phyloP scores from a whole-genome alignment of 2,329 filamentous ascomycete genomes.

The Diaporthe velutina region DNA sequence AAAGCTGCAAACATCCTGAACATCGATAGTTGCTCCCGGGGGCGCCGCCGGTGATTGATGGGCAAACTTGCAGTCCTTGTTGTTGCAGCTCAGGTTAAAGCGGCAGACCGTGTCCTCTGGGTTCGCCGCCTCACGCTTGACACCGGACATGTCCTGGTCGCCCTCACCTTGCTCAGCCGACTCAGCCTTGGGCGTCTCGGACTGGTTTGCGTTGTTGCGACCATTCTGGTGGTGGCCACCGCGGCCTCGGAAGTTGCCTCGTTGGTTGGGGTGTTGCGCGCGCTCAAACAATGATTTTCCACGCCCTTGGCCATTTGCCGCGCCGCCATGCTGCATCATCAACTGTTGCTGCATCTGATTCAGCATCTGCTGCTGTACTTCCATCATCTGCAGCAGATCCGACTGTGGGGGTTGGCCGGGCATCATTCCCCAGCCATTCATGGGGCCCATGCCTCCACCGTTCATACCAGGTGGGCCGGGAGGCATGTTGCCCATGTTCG shows the following conservation, averaged over 20 bases:
- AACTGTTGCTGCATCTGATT: conserved; percentile 76
- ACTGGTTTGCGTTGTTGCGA: conserved; percentile 47
- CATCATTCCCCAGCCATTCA: conserved; percentile 64
- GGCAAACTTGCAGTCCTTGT: conserved; percentile 90
- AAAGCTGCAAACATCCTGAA: conserved; percentile 84
- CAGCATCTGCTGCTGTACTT: conserved; percentile 91
- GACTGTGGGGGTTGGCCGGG: conserved; percentile 59
- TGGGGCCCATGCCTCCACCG: conserved; percentile 55
- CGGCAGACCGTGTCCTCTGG: conserved; percentile 83
- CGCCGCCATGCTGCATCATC: conserved; percentile 65
- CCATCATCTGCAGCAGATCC: conserved; percentile 80
- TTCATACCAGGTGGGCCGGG: conserved; percentile 52
- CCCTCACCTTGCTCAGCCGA: conserved; percentile 57
- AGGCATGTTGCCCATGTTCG: conserved; percentile 57
- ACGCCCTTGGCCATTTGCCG: conserved; percentile 52
- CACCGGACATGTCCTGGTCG: conserved; percentile 73
- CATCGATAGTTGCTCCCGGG: conserved; percentile 81
- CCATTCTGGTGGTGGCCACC: conserved; percentile 58
- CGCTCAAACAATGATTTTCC: conserved; percentile 81
- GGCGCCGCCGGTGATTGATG: conserved; percentile 94
- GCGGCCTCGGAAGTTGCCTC: conserved; percentile 66
- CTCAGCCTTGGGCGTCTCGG: conserved; percentile 51
- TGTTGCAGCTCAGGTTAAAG: conserved; percentile 90
- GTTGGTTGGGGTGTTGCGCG: conserved; percentile 68
- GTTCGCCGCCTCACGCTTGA: conserved; percentile 66